Base-by-base conservation (phyloP, 495 filamentous ascomycete species). In the Penicillium chermesinum region DNA sequence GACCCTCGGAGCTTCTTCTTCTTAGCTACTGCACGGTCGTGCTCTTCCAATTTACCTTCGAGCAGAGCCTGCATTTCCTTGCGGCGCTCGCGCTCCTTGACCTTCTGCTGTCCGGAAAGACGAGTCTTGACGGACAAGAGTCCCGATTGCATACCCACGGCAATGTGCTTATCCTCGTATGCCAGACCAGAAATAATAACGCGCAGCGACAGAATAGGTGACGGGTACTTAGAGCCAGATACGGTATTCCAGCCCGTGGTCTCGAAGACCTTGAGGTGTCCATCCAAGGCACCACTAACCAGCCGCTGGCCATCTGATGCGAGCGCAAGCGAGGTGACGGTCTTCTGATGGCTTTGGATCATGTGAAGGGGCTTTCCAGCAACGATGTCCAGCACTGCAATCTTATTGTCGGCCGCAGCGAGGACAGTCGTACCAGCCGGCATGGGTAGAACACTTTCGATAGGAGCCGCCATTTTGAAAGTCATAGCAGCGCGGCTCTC, bases 331-430 rank as follows among this genome's bases (percentile, higher is more conserved):
- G 87, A 80, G 0, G 93, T 97, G 22, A 99, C 89, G 0, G 93
- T 95, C 80, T 96, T 97, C 67, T 99, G 93, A 65, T 99, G 94
- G 60, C 90, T 96, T 45, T 86, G 82, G 36, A 99, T 84, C 48
- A 94, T 70, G 30, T 89, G 84, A 36, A 91, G 64, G 2, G 89
- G 89, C 58, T 87, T 90, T 20, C 87, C 94, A 39, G 90, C 94
- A 15, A 97, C 83, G 16, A 99, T 78, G 65, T 99, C 91, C 53
- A 97, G 77, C n/a, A 99, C 88, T 4, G 84, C 85, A 55, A 99
- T 89, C 61, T 89, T 82, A 65, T 87, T 94, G 36, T 88, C 91
- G 18, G 88, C 78, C 1, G 90, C 80, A 32, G 89, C 89, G 1
- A 96, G 78, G 32, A 97, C 70, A 2, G 89, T 90, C 13, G 91